phyloP scores from a whole-genome alignment of 1,139 yeast species.

The Candida gigantensis region DNA sequence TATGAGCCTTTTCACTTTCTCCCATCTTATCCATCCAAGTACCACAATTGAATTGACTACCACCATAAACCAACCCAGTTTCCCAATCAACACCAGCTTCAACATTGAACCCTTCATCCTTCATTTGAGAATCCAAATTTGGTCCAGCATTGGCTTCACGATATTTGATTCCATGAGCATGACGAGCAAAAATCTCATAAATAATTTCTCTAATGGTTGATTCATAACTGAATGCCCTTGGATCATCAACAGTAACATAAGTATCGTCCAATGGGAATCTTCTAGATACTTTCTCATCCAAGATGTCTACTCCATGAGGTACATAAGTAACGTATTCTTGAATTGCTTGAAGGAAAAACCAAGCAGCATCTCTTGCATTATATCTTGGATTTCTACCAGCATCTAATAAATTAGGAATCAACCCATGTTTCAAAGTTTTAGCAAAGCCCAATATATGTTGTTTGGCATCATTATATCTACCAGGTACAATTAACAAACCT shows the following conservation, averaged over 20 bases:
- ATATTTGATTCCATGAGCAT: constrained; percentile 83
- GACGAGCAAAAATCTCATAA: constrained; percentile 79
- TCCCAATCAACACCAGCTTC: constrained; percentile 81
- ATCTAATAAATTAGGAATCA: constrained; percentile 89
- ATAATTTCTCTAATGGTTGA: constrained; percentile 73
- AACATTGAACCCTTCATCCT: constrained; percentile 87
- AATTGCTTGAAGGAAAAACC: constrained; percentile 87
- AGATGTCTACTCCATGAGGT: constrained; percentile 67
- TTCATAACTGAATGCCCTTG: constrained; percentile 72
- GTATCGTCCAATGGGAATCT: constrained; percentile 90
- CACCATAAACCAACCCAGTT: constrained; percentile 88
- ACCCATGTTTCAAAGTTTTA: constrained; percentile 88
- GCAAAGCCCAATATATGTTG: constrained; percentile 85
- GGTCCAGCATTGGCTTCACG: constrained; percentile 97
- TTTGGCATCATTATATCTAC: constrained; percentile 77
- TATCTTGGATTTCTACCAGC: constrained; percentile 93
- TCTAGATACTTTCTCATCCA: constrained; percentile 72
- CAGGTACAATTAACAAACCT: constrained; percentile 78
- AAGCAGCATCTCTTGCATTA: constrained; percentile 95
- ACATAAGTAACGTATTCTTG: constrained; percentile 75
- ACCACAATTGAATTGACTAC: constrained; percentile 91
- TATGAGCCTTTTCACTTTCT: constrained; percentile 80
- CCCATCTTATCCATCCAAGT: constrained; percentile 99
- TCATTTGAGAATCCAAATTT: constrained; percentile 87
- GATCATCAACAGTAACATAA: constrained; percentile 67